Percentiles rank a stretch among this genome's conserved stretches.
Conservation (phyloP, 2,329 filamentous ascomycete species). For the Chrysoporthe puriensis region DNA sequence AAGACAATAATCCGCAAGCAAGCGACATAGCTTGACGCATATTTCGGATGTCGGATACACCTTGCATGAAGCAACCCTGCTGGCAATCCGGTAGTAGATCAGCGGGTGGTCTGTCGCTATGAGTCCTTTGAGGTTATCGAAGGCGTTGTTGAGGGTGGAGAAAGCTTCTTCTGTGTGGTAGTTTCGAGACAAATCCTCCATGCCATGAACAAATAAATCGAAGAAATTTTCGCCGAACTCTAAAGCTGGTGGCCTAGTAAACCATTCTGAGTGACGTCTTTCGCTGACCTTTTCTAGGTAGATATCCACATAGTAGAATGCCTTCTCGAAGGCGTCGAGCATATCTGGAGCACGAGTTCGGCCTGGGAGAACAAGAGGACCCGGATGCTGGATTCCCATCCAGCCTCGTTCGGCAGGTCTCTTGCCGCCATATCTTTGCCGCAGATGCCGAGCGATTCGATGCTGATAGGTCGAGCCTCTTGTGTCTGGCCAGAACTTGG, state of each 20-base stretch:
- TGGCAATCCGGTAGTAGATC: constrained; percentile 7
- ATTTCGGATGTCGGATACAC: constrained; percentile 11
- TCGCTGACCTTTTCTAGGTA: not conserved
- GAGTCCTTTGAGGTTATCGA: constrained; percentile 16
- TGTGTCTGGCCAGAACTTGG: constrained; percentile 12
- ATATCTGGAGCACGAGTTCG: constrained; percentile 11
- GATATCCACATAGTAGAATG: not conserved
- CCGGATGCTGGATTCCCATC: not conserved
- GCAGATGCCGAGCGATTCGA: constrained; percentile 17
- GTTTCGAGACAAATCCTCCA: constrained; percentile 11
- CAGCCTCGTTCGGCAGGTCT: not conserved
- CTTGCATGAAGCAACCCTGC: not conserved
- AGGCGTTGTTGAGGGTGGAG: constrained; percentile 10
- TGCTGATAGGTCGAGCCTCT: constrained; percentile 1
- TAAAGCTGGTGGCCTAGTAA: constrained; percentile 1
- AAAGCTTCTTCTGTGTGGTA: constrained; percentile 5
- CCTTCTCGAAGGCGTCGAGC: constrained; percentile 5
- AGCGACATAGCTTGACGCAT: constrained; percentile 8
- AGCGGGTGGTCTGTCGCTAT: constrained; percentile 5
- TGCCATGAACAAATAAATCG: constrained; percentile 13
- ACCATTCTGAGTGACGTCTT: constrained; percentile 1
- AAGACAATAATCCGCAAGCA: constrained; percentile 8
- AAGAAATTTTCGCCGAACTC: constrained; percentile 14
- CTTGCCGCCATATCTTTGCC: not conserved
- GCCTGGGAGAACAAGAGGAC: not conserved